Evolutionary conservation across 805 yeast genomes (phyloP).

Genomic region (Wickerhamiella azyma): DNA sequence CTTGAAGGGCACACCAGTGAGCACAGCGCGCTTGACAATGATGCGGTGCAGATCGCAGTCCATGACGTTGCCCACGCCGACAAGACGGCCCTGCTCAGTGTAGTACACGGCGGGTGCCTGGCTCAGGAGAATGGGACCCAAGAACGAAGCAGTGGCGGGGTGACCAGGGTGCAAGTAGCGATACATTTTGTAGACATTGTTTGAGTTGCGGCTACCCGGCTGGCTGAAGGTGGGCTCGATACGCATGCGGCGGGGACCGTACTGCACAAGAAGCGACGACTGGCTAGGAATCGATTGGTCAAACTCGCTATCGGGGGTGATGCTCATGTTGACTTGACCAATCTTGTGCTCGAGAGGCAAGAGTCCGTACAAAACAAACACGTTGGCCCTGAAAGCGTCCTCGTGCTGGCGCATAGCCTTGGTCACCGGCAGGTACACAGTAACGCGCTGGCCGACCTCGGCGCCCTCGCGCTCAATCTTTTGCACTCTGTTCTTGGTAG

Average conservation of each 20-base stretch:
- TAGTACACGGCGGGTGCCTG: constrained; percentile 35
- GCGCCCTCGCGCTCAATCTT: constrained; percentile 44
- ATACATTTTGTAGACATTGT: constrained; percentile 78
- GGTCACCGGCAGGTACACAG: constrained; percentile 32
- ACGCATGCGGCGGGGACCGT: constrained; percentile 79
- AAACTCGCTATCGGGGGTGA: constrained; percentile 81
- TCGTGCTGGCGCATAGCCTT: constrained; percentile 7
- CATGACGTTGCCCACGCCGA: constrained; percentile 83
- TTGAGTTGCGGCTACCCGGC: constrained; percentile 52
- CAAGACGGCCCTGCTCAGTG: constrained; percentile 31
- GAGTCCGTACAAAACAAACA: constrained; percentile 48
- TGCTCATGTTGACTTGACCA: constrained; percentile 68
- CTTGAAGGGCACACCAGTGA: constrained; percentile 92
- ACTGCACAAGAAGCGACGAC: constrained; percentile 70
- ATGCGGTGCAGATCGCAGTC: constrained; percentile 77
- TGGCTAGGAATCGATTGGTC: constrained; percentile 77
- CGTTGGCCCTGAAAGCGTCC: neutral
- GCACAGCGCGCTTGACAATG: constrained; percentile 71
- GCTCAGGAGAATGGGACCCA: constrained; percentile 76
- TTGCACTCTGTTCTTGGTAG: constrained; percentile 52
- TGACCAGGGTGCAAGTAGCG: constrained; percentile 70
- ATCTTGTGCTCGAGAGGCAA: constrained; percentile 76
- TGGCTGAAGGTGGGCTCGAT: constrained; percentile 76
- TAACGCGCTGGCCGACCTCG: constrained; percentile 43
- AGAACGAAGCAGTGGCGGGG: constrained; percentile 65